Evolutionary conservation across 2,329 filamentous ascomycete species (phyloP), one percentile per base, ranked within the genome.

Genomic region (Didymellaceae sp.): DNA sequence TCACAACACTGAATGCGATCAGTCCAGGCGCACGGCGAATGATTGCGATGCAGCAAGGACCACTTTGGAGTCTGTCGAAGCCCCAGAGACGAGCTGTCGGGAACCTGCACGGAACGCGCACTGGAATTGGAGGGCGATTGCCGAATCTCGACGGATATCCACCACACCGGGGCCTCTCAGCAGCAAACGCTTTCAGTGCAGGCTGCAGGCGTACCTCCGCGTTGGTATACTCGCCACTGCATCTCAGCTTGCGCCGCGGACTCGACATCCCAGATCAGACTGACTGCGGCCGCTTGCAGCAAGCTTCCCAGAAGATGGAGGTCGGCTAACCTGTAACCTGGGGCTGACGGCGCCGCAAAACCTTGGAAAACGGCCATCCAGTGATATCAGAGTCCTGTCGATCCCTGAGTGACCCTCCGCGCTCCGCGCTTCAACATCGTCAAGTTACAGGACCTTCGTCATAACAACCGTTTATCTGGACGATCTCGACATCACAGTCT

Each of bases 371-470:
- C 34, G 20, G 32, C 37, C 26, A 32, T 14, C 31, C 21, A 17
- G 42, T 46, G 43, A 46, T 46, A 45, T 45, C 48, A 52, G 42
- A 21, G 16, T 21, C n/a, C 10, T 37, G 48, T 43, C 48, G 32
- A 52, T 52, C 48, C 35, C n/a, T 17, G 9, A 32, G 16, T 14
- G 16, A 28, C 20, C 18, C 31, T 33, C 22, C 21, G 17, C 21
- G 22, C n/a, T n/a, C n/a, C n/a, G n/a, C n/a, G n/a, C n/a, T n/a
- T n/a, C 4, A 6, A 26, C 14, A 3, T 26, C 11, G n/a, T 28
- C 22, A 10, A 22, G 35, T 14, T 26, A 5, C 37, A 33, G 38
- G 13, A 9, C 3, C n/a, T 37, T 32, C 42, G 32, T 52, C 48
- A 45, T 41, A 21, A 13, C 7, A 5, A 37, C 46, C 37, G 37